Conservation (phyloP, 1,139 yeast species). For the Candida sanyaensis region DNA sequence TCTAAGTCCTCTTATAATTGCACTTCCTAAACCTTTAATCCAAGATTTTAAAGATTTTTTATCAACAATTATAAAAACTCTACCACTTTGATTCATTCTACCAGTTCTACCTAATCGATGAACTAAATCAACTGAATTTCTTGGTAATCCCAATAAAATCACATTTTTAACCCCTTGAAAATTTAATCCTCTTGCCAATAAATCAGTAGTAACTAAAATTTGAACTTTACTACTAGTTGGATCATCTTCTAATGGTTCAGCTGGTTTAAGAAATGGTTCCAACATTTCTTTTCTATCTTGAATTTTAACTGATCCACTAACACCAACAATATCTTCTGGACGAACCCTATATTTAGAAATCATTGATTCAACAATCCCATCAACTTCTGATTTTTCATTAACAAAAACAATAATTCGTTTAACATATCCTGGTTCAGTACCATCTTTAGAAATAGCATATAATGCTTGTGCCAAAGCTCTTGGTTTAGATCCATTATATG, state of each 20-base stretch:
- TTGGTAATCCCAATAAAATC: slow-evolving; percentile 82
- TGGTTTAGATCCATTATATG: slow-evolving; percentile 80
- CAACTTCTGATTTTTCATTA: slow-evolving; percentile 69
- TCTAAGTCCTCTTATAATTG: slow-evolving; percentile 55
- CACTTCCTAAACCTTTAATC: slow-evolving; percentile 81
- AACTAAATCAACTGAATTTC: slow-evolving; percentile 79
- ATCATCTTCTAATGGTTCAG: slow-evolving; percentile 40
- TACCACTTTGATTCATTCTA: slow-evolving; percentile 84
- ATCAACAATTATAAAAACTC: slow-evolving; percentile 75
- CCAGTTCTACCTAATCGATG: slow-evolving; percentile 97
- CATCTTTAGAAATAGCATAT: slow-evolving; percentile 83
- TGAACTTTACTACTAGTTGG: slow-evolving; percentile 38
- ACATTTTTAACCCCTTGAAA: slow-evolving; percentile 83
- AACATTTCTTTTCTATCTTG: slow-evolving; percentile 60
- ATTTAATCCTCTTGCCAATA: slow-evolving; percentile 87
- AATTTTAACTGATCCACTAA: slow-evolving; percentile 65
- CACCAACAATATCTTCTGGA: slow-evolving; percentile 48
- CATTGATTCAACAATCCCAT: slow-evolving; percentile 56
- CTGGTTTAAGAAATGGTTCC: slow-evolving; percentile 63
- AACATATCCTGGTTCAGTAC: slow-evolving; percentile 72
- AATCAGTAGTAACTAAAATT: slow-evolving; percentile 86
- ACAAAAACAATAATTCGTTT: slow-evolving; percentile 89
- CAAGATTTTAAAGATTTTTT: slow-evolving; percentile 70
- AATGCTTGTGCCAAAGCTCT: slow-evolving; percentile 87
- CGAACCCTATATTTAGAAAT: slow-evolving; percentile 55